Base-by-base conservation (phyloP, 257 asterid genomes). In the Ocimum tenuiflorum region DNA sequence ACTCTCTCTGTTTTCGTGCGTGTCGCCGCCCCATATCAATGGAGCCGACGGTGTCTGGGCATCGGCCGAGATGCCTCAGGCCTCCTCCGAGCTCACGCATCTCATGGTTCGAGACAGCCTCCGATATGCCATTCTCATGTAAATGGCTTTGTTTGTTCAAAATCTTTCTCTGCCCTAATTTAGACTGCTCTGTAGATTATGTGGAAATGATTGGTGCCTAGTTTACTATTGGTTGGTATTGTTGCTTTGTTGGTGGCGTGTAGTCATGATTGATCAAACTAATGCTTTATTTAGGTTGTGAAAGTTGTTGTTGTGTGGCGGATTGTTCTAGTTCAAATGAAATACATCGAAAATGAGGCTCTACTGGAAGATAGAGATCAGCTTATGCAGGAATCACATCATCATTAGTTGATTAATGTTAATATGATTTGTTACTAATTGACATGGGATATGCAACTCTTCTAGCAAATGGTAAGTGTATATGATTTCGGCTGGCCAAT, bases 111-210 rank as follows among this genome's bases (percentile, higher is more conserved):
- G 83, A 13, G 83, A 81, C 68, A 73, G 81, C 5, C 56, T 81
- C 77, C 77, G 83, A 8, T 81, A 81, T 29, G 86, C 86, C 23
- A 81, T 81, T 9, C 79, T 81, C 49, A 81, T 81, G 86, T 81
- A 75, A 79, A n/a, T 3, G 6, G 6, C 36, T 31, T 31, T 5
- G 36, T 31, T 31, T 31, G 36, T 3, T 31, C 36, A 27, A 7
- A 31, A 31, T 31, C 36, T 31, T 3, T 43, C 5, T 14, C 19
- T 14, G n/a, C 17, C 19, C 10, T 38, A 27, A 27, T 27, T 27
- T 27, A 27, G 31, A 4, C 31, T 27, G 8, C 11, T 50, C 41
- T 67, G 41, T 61, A 7, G 47, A 17, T 54, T n/a, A 24, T 22
- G 5, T 24, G 52, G 15, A 27, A 47, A n/a, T 43, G 54, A 33